Conservation (phyloP, 345 rosid species). For the Acer negundo region DNA sequence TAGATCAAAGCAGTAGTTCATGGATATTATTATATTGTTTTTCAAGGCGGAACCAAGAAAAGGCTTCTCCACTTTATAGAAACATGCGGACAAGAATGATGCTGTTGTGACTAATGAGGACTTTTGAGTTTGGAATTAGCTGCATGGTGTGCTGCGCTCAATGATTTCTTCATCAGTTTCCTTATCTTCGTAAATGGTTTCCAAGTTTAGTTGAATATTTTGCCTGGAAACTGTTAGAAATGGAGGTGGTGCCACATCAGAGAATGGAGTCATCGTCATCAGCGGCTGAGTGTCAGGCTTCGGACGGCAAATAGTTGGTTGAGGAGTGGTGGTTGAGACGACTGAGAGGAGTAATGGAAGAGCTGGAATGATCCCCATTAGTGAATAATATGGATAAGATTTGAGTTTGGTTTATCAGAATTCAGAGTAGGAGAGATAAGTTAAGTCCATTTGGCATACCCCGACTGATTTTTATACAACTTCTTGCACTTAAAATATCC, state of each 20-base stretch:
- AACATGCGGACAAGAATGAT: constrained; percentile 19
- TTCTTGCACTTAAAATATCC: neutral
- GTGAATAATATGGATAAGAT: neutral
- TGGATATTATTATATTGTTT: neutral
- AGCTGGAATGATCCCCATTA: constrained; percentile 14
- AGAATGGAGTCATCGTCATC: constrained; percentile 27
- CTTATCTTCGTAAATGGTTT: constrained; percentile 37
- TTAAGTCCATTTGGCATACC: neutral
- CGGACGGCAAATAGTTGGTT: constrained; percentile 8
- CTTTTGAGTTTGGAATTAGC: neutral
- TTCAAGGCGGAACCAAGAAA: neutral
- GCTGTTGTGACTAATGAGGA: neutral
- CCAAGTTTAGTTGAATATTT: constrained; percentile 21
- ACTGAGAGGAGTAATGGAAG: neutral
- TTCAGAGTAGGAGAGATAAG: neutral
- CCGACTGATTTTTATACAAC: constrained; percentile 10
- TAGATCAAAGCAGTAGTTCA: neutral
- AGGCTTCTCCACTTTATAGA: constrained; percentile 19
- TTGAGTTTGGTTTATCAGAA: neutral
- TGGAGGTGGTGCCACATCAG: constrained; percentile 32
- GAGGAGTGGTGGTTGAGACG: neutral
- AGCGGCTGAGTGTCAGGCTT: constrained; percentile 8
- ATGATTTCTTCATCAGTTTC: constrained; percentile 28
- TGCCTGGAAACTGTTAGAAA: constrained; percentile 18
- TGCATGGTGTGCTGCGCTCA: neutral